phyloP scores from a whole-genome alignment of 345 rosid genomes.

The Anacardium occidentale region DNA sequence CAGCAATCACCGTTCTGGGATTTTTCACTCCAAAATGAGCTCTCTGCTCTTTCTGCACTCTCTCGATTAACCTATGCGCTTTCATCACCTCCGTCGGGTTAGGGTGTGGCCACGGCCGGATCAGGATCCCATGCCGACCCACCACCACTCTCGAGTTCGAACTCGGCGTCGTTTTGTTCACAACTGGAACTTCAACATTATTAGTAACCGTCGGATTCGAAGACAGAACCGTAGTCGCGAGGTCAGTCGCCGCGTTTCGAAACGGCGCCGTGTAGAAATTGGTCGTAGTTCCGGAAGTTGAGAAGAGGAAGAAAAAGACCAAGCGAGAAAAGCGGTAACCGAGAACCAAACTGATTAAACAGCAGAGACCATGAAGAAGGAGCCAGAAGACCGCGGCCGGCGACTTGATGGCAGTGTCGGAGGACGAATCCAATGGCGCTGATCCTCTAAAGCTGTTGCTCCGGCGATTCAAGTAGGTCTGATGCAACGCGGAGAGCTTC shows the following conservation, averaged over 20 bases:
- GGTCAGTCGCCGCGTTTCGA: constrained; percentile 29
- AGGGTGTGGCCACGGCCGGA: constrained; percentile 99
- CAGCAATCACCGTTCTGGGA: constrained; percentile 61
- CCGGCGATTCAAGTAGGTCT: constrained; percentile 79
- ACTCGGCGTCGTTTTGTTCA: constrained; percentile 39
- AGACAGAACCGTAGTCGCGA: constrained; percentile 15
- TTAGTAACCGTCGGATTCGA: constrained; percentile 22
- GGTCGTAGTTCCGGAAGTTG: constrained; percentile 48
- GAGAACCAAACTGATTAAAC: constrained; percentile 81
- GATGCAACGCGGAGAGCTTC: constrained; percentile 86
- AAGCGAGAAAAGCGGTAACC: constrained; percentile 94
- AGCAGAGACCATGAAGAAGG: constrained; percentile 68
- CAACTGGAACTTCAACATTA: constrained; percentile 24
- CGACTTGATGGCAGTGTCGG: constrained; percentile 58
- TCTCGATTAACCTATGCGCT: constrained; percentile 84
- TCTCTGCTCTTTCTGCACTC: constrained; percentile 92
- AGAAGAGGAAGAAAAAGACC: constrained; percentile 84
- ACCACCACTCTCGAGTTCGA: constrained; percentile 71
- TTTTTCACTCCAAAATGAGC: constrained; percentile 63
- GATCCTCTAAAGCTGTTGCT: constrained; percentile 61
- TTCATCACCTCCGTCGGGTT: constrained; percentile 84
- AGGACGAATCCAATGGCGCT: constrained; percentile 56
- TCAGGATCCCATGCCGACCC: constrained; percentile 99
- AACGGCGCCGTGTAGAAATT: constrained; percentile 65
- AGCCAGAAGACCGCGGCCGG: constrained; percentile 76